Evolutionary conservation across 73 alveolate species (phyloP).

Genomic region (Paramecium primaurelia): DNA sequence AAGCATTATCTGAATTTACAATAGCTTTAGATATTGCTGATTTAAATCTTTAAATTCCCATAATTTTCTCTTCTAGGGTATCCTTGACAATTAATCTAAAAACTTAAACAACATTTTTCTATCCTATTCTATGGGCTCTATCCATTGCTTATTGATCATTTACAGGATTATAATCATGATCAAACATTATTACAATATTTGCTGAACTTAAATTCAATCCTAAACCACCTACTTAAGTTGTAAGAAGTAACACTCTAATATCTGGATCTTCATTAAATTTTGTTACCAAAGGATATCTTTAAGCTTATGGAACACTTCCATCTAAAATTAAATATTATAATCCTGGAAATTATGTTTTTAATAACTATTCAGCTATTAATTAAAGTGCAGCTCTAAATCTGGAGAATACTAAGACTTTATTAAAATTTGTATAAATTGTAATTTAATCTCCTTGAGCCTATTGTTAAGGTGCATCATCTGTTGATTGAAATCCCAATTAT

Average conservation of each 20-base stretch:
- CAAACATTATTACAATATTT: conserved; percentile 98
- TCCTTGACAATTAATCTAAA: conserved; percentile 91
- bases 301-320: conserved; percentile 56
- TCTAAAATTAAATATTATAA: conserved; percentile 53
- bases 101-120: conserved; percentile 94
- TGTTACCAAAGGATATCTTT: conserved; percentile 76
- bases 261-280: conserved; percentile 91
- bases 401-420: conserved; percentile 82
- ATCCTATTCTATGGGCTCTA: conserved; percentile 99
- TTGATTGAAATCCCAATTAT: conserved; percentile 59
- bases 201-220: conserved; percentile 99
- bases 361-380: conserved; percentile 68
- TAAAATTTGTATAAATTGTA: conserved; percentile 50
- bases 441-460: conserved; percentile 27
- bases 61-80: conserved; percentile 96
- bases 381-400: conserved; percentile 64
- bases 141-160: conserved; percentile 97
- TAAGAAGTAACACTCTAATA: conserved; percentile 86
- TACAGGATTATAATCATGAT: conserved; percentile 99
- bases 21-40: conserved; percentile 84
- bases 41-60: conserved; percentile 93
- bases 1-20: conserved; percentile 74
- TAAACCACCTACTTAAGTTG: conserved; percentile 98
- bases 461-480: conserved; percentile 5
- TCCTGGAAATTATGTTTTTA: conserved; percentile 61